phyloP scores from a whole-genome alignment of 2,329 filamentous ascomycete species.

The Claviceps cyperi region DNA sequence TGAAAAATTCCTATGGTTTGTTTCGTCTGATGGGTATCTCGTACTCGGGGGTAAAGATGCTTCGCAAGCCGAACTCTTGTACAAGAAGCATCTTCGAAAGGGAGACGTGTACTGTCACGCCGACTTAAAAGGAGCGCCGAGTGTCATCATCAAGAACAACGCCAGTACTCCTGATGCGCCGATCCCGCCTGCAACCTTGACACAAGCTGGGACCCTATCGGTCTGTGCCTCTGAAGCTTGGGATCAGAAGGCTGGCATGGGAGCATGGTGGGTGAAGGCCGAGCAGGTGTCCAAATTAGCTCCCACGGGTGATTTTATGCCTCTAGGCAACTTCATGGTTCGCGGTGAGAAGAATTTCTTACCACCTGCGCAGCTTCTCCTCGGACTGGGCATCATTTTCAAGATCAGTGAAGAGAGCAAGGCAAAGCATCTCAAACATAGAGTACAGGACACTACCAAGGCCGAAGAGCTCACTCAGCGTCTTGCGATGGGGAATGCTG shows the following conservation, averaged over 20 bases:
- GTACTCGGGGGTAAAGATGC: constrained; percentile 80
- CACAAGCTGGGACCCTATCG: constrained; percentile 74
- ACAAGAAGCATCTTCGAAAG: constrained; percentile 69
- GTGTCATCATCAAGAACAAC: constrained; percentile 85
- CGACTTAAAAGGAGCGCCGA: constrained; percentile 69
- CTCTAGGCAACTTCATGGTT: constrained; percentile 65
- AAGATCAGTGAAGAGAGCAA: constrained; percentile 81
- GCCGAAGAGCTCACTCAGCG: constrained; percentile 10
- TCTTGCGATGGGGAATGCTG: constrained; percentile 6
- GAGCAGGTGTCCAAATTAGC: constrained; percentile 83
- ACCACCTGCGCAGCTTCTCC: constrained; percentile 70
- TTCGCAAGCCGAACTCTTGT: constrained; percentile 85
- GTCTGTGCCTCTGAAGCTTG: constrained; percentile 81
- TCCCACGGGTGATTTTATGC: constrained; percentile 64
- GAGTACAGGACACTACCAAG: constrained; percentile 12
- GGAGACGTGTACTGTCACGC: constrained; percentile 89
- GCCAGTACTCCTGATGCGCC: constrained; percentile 63
- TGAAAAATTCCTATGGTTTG: constrained; percentile 91
- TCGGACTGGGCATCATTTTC: constrained; percentile 82
- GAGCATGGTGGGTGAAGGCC: constrained; percentile 87
- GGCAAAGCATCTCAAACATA: constrained; percentile 61
- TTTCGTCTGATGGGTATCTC: constrained; percentile 89
- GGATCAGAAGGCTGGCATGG: constrained; percentile 94
- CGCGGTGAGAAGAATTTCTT: constrained; percentile 82
- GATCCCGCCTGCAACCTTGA: constrained; percentile 79